phyloP scores from a whole-genome alignment of 2,329 filamentous ascomycete species.

The Colletotrichum siamense region DNA sequence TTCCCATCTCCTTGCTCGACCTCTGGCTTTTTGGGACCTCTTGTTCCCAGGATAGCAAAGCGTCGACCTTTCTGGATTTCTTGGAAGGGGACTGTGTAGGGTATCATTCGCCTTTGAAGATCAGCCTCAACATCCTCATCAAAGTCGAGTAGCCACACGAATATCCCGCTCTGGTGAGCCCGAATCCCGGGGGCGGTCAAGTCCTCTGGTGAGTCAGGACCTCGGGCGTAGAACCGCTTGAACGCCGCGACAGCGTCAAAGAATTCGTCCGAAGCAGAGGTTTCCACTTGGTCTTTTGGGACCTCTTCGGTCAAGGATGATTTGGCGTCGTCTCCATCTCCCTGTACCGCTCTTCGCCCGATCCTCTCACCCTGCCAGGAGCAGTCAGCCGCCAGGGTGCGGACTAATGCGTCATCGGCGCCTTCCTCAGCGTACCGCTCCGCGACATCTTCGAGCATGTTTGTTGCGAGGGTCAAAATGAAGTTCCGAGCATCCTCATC shows the following conservation, averaged over 20 bases:
- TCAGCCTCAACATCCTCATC: not conserved
- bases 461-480: not conserved
- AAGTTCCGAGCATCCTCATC: constrained; percentile 6
- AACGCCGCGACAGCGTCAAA: not conserved
- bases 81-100: not conserved
- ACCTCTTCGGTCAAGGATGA: not conserved
- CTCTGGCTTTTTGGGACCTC: not conserved
- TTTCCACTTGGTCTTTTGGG: not conserved
- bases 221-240: not conserved
- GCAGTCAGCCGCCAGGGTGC: not conserved
- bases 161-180: not conserved
- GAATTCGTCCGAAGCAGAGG: not conserved
- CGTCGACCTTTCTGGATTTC: constrained; percentile 5
- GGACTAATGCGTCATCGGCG: not conserved
- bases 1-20: not conserved
- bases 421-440: not conserved
- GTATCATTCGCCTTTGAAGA: not conserved
- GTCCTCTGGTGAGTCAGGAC: not conserved
- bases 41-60: not conserved
- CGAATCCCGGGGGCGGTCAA: not conserved
- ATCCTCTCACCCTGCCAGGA: not conserved
- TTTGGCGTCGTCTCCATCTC: too few relatives aligned
- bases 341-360: not conserved
- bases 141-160: constrained; percentile 5
- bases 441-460: not conserved